These are phyloP conservation scores for Aspergillus asperescens DNA, from an alignment of 495 filamentous ascomycete species.

Conservation along the genomic window DNA sequence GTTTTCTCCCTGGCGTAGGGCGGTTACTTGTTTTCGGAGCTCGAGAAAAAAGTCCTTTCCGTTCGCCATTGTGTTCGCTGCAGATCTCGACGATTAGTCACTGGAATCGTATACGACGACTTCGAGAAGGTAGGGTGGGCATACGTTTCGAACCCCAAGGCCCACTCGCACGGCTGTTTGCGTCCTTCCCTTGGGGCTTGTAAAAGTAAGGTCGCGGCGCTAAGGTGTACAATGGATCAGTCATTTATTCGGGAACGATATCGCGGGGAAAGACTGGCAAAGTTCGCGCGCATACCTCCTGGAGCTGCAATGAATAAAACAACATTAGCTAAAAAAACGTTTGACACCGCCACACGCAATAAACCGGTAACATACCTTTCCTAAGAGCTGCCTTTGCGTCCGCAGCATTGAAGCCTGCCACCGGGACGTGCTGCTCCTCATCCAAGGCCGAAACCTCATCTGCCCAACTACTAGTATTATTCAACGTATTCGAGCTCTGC, in stretches of 20 bases:
- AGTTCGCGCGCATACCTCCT: constrained; percentile 19
- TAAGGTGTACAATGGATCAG: constrained; percentile 11
- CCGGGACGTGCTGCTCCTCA: constrained; percentile 43
- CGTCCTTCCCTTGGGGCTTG: constrained; percentile 38
- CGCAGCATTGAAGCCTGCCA: constrained; percentile 43
- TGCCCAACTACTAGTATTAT: constrained; percentile 27
- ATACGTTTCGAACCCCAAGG: constrained; percentile 50
- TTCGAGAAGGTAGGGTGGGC: constrained; percentile 1
- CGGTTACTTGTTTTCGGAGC: constrained; percentile 46
- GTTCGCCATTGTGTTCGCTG: constrained; percentile 50
- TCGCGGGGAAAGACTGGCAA: background rate
- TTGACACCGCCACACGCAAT: background rate
- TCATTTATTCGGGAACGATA: constrained; percentile 4
- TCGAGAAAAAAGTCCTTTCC: constrained; percentile 53
- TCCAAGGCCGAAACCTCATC: constrained; percentile 18
- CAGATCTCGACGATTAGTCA: constrained; percentile 9
- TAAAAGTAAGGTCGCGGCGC: constrained; percentile 35
- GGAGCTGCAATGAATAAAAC: constrained; percentile 20
- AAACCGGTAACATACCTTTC: constrained; percentile 26
- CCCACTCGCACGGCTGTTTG: constrained; percentile 34
- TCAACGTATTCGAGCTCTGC: constrained; percentile 12
- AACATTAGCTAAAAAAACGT: background rate
- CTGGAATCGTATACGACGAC: background rate
- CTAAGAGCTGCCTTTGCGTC: constrained; percentile 42
- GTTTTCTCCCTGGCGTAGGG: constrained; percentile 36